phyloP scores from a whole-genome alignment of 805 yeast species.

The Barnettozyma pratensis region DNA sequence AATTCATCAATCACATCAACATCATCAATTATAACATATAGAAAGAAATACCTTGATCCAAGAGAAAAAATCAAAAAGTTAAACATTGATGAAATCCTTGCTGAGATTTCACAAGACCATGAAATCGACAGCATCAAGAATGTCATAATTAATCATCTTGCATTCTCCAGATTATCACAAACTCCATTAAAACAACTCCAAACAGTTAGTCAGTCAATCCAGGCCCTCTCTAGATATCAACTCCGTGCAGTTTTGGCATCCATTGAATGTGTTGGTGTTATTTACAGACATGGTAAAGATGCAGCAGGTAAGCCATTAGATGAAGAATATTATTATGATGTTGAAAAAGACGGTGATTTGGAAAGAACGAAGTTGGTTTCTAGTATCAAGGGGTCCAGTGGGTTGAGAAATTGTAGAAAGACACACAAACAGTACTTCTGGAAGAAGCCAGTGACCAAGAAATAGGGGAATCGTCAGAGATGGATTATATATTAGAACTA shows the following conservation, averaged over 20 bases:
- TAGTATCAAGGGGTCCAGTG: slow-evolving; percentile 72
- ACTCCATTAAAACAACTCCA: slow-evolving; percentile 75
- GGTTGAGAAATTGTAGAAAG: slow-evolving; percentile 84
- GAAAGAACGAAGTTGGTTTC: slow-evolving; percentile 67
- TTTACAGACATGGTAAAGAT: slow-evolving; percentile 86
- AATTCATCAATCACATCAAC: not conserved
- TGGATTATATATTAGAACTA: not conserved
- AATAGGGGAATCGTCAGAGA: slow-evolving; percentile 4
- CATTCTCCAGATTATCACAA: slow-evolving; percentile 82
- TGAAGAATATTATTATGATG: slow-evolving; percentile 87
- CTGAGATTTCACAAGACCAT: slow-evolving; percentile 24
- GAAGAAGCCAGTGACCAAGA: slow-evolving; percentile 36
- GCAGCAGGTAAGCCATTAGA: slow-evolving; percentile 95
- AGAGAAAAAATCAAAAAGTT: slow-evolving; percentile 26
- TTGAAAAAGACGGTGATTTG: slow-evolving; percentile 72
- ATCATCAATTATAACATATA: not conserved
- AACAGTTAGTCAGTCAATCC: slow-evolving; percentile 53
- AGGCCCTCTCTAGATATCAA: slow-evolving; percentile 39
- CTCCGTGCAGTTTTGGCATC: slow-evolving; percentile 39
- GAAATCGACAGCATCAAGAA: slow-evolving; percentile 52
- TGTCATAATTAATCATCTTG: slow-evolving; percentile 75
- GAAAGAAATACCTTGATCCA: slow-evolving; percentile 8
- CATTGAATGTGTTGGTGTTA: slow-evolving; percentile 72
- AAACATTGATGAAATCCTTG: slow-evolving; percentile 26
- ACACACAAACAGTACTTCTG: slow-evolving; percentile 75